Conservation (phyloP, 2,329 filamentous ascomycete species). For the Xylaria polymorpha region DNA sequence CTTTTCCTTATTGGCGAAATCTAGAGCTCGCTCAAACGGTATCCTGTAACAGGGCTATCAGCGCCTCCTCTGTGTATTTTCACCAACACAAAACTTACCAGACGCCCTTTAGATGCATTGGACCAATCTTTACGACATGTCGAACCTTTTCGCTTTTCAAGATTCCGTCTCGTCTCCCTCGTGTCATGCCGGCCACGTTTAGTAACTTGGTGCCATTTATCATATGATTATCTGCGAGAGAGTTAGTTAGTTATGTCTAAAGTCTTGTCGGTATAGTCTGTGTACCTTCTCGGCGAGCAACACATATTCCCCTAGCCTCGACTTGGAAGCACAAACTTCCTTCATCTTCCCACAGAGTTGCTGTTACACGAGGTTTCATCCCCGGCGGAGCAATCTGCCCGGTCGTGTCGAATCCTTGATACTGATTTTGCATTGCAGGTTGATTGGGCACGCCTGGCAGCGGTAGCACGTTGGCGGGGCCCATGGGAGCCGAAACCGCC, state of each 20-base stretch:
- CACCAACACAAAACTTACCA: conserved; percentile 65
- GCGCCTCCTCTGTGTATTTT: conserved; percentile 6
- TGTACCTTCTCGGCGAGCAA: conserved; percentile 89
- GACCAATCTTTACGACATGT: conserved; percentile 98
- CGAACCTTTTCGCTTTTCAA: conserved; percentile 97
- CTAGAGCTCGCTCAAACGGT: conserved; percentile 94
- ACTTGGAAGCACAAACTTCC: conserved; percentile 98
- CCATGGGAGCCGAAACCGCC: conserved; percentile 75
- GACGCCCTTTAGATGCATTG: conserved; percentile 98
- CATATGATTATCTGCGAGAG: conserved; percentile 84
- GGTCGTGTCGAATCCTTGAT: conserved; percentile 79
- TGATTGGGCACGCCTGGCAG: conserved; percentile 70
- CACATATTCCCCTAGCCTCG: conserved; percentile 94
- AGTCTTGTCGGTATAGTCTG: background rate
- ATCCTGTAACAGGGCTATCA: conserved; percentile 72
- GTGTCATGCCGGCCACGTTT: conserved; percentile 98
- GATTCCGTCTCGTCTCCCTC: conserved; percentile 93
- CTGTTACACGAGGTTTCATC: conserved; percentile 96
- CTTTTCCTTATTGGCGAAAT: conserved; percentile 99
- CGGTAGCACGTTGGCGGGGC: conserved; percentile 73
- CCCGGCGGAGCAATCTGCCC: conserved; percentile 92
- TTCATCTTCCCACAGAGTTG: conserved; percentile 98
- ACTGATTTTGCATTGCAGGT: conserved; percentile 65
- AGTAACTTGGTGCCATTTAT: conserved; percentile 98
- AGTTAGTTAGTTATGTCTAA: conserved; percentile 37